Base-by-base conservation (phyloP, 179 eudicot species). In the Silene coronaria region DNA sequence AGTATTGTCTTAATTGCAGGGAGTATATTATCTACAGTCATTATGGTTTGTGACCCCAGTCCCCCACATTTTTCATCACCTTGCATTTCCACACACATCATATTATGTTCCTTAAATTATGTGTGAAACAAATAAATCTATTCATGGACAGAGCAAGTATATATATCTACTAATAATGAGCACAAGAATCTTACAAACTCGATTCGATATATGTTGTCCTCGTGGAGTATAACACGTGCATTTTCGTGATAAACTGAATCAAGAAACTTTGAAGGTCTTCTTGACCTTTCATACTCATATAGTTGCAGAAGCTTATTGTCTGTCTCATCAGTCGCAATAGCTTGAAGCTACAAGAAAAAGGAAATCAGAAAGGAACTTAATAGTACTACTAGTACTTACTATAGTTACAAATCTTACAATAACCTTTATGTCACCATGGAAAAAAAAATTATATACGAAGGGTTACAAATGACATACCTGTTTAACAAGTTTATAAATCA, bases 241-340 rank as follows among this genome's bases (percentile, higher is more conserved):
- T 95, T 92, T 74, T 92, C 97, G 81, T 89, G 88, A 86, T 95
- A 95, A 57, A 89, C 97, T 17, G 91, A 87, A 87, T 95, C 97
- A 77, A 80, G 76, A 82, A 77, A 86, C 59, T 82, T 89, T 24
- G 83, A 91, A 17, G 84, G 86, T 70, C 84, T 87, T 70, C 99
- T 85, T 36, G 93, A 90, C 69, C 84, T 88, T 82, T 95, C 99
- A 82, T 95, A 95, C 77, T 91, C 97, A 32, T 86, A 87, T 69
- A 95, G 78, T 72, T 95, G 97, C 68, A 95, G 85, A 75, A 95
- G 93, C 85, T 92, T 92, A 80, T 66, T 87, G 65, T 95, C 99
- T 81, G 85, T 81, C 83, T 95, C 99, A 67, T 95, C 97, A 78
- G 87, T 76, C 24, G 90, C 89, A 75, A 91, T 86, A 76, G 89